Evolutionary conservation across 1,284 basidiomycete species (phyloP).

Genomic region (Kalmanozyma brasiliensis): DNA sequence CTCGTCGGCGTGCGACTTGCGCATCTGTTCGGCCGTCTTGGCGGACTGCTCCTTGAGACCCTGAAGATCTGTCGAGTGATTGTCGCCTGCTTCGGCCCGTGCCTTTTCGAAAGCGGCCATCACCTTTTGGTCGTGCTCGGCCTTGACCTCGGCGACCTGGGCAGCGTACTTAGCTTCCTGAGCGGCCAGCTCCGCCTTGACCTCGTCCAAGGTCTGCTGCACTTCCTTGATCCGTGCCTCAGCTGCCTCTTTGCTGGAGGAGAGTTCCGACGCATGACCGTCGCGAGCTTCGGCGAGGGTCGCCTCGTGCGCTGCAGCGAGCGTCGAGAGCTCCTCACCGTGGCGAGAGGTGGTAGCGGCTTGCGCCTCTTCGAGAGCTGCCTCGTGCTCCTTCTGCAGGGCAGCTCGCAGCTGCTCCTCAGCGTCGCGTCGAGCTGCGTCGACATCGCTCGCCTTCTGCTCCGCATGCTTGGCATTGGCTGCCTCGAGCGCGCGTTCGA

Average conservation of each 20-base stretch:
- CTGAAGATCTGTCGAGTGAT: conserved; percentile 48
- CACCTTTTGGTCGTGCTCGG: conserved; percentile 48
- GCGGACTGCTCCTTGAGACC: conserved; percentile 37
- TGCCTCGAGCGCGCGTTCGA: conserved; percentile 29
- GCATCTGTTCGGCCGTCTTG: conserved; percentile 45
- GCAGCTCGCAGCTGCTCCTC: conserved; percentile 26
- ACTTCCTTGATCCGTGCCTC: conserved; percentile 34
- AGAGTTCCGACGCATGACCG: conserved; percentile 28
- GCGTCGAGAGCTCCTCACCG: conserved; percentile 23
- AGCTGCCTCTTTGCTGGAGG: conserved; percentile 24
- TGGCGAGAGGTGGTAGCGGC: conserved; percentile 22
- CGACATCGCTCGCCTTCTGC: conserved; percentile 24
- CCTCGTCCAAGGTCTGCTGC: conserved; percentile 30
- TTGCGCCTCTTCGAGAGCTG: conserved; percentile 22
- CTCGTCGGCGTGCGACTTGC: conserved; percentile 44
- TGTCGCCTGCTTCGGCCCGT: conserved; percentile 47
- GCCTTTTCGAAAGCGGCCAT: conserved; percentile 52
- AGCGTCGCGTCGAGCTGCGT: conserved; percentile 27
- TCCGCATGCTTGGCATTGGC: conserved; percentile 26
- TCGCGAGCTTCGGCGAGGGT: conserved; percentile 22
- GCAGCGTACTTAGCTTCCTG: conserved; percentile 43
- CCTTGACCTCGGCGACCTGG: conserved; percentile 47
- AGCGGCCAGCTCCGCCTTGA: conserved; percentile 37
- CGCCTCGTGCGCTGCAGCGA: conserved; percentile 32
- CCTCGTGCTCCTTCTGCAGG: conserved; percentile 24